Percentiles rank a stretch among this genome's conserved stretches.
These are phyloP conservation scores for Colletotrichum lindemuthianum DNA, from an alignment of 2,329 filamentous ascomycete genomes.

Conservation along the genomic window DNA sequence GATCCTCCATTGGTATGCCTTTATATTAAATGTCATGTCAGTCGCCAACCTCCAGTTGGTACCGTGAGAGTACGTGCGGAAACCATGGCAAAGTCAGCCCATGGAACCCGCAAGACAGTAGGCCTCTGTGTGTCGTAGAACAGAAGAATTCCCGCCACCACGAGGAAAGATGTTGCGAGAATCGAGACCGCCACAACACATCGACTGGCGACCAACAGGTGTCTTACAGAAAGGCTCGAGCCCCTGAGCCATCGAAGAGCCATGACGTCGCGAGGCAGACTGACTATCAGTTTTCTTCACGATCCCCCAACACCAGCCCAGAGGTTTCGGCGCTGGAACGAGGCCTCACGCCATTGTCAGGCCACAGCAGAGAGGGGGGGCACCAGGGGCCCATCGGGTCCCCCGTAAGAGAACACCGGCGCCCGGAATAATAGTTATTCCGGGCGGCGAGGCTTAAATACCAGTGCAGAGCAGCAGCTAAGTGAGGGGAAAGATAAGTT, in stretches of 20 bases:
- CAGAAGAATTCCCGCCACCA: not conserved
- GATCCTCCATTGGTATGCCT: not conserved
- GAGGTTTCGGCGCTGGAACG: not conserved
- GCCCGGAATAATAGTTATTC: too few species aligned
- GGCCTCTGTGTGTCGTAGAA: not conserved
- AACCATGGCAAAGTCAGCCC: slow-evolving; percentile 5
- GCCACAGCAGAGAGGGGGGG: too few species aligned
- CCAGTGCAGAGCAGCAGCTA: too few species aligned
- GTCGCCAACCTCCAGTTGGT: not conserved
- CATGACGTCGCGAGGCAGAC: not conserved
- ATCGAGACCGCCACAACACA: not conserved
- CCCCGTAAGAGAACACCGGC: too few species aligned
- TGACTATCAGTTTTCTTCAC: not conserved
- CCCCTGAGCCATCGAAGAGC: not conserved
- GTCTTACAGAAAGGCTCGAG: not conserved
- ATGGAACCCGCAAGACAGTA: not conserved
- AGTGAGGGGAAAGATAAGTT: too few species aligned
- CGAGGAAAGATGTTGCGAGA: not conserved
- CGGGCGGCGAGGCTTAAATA: too few species aligned
- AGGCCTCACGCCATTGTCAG: too few species aligned
- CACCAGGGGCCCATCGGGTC: too few species aligned
- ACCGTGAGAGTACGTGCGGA: not conserved
- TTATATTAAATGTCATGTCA: not conserved
- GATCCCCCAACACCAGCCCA: not conserved
- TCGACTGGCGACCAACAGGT: not conserved